phyloP scores from a whole-genome alignment of 371 early-diverging fungal genomes.

The Mortierella sp. region DNA sequence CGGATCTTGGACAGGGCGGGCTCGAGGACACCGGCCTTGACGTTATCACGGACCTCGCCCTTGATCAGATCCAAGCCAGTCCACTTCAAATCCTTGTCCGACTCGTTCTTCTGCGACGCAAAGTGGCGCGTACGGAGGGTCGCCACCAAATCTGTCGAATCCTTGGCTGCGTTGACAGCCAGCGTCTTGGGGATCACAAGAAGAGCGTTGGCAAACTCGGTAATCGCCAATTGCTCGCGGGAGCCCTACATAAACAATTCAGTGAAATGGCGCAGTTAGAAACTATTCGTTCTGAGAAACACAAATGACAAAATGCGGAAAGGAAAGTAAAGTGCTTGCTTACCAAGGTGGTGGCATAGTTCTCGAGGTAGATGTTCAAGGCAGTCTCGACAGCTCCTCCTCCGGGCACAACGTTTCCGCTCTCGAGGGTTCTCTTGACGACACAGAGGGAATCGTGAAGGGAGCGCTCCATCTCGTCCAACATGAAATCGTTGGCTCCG shows the following conservation, averaged over 20 bases:
- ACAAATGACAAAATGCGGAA: neutral
- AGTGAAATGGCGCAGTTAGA: too few relatives aligned
- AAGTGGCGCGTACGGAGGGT: conserved; percentile 97
- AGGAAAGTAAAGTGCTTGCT: conserved; percentile 37
- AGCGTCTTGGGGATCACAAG: conserved; percentile 98
- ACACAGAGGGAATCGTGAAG: conserved; percentile 98
- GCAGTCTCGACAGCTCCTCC: conserved; percentile 99
- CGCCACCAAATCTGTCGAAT: conserved; percentile 97
- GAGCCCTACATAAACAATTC: conserved; percentile 69
- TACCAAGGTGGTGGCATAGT: conserved; percentile 93
- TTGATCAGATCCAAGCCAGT: conserved; percentile 96
- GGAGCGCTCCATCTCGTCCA: conserved; percentile 99
- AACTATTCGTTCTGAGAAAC: too few relatives aligned
- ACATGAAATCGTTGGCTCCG: conserved; percentile 99
- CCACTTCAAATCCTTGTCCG: conserved; percentile 86
- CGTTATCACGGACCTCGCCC: conserved; percentile 96
- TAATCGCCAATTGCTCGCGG: conserved; percentile 98
- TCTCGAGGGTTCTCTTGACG: conserved; percentile 98
- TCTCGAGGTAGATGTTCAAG: conserved; percentile 97
- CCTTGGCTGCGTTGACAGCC: conserved; percentile 99
- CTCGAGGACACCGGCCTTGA: conserved; percentile 98
- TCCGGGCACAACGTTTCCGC: conserved; percentile 98
- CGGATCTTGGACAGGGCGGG: conserved; percentile 99
- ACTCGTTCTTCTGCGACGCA: conserved; percentile 78
- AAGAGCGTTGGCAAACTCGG: conserved; percentile 98